These are phyloP conservation scores for Clonostachys rosea DNA, from an alignment of 2,329 filamentous ascomycete genomes.

Conservation along the genomic window DNA sequence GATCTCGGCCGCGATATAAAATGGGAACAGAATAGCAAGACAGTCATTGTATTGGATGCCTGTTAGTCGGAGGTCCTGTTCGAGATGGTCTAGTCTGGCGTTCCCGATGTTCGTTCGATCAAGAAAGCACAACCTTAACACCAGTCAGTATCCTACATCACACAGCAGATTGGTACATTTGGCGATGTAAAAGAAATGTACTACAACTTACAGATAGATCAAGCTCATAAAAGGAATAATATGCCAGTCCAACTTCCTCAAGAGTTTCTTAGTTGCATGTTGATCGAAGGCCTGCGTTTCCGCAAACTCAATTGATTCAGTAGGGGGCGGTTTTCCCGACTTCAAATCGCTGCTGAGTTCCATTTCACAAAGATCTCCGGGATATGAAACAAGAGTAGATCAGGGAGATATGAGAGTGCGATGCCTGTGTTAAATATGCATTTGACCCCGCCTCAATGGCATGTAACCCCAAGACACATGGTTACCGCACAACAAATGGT, in stretches of 20 bases:
- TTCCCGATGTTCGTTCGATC: conserved; percentile 78
- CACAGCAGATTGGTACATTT: neutral
- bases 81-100: conserved; percentile 63
- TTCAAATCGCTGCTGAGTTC: too few species aligned
- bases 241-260: conserved; percentile 66
- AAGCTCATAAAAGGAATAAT: conserved; percentile 70
- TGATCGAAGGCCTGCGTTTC: too few species aligned
- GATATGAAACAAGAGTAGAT: too few species aligned
- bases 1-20: conserved; percentile 69
- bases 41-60: conserved; percentile 67
- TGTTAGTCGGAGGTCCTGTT: conserved; percentile 55
- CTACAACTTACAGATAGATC: conserved; percentile 66
- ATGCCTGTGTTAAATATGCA: too few species aligned
- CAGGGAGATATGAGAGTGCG: too few species aligned
- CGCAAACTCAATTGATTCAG: too few species aligned
- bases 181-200: neutral
- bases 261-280: conserved; percentile 34
- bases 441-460: too few species aligned
- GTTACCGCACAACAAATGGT: too few species aligned
- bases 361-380: too few species aligned
- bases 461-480: too few species aligned
- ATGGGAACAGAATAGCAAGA: conserved; percentile 77
- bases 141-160: too few species aligned
- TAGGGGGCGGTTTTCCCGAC: too few species aligned
- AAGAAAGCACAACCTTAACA: conserved; percentile 1